phyloP scores from a whole-genome alignment of 805 yeast species.

The Lipomyces sp. region DNA sequence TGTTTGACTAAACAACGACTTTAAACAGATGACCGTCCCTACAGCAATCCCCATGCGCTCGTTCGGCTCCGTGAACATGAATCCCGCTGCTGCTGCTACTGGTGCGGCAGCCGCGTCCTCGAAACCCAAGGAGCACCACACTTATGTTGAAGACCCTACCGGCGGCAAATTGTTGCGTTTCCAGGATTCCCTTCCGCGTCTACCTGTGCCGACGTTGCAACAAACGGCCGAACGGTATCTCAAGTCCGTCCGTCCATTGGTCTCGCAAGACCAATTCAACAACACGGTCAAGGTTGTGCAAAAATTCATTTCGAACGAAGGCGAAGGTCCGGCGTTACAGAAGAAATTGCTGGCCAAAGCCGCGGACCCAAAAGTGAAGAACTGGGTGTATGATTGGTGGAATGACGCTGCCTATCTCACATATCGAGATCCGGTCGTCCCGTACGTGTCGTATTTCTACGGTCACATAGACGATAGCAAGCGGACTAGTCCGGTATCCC shows the following conservation, averaged over 20 bases:
- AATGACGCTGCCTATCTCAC: constrained; percentile 89
- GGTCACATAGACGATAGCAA: constrained; percentile 69
- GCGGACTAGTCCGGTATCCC: constrained; percentile 49
- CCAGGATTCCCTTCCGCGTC: constrained; percentile 75
- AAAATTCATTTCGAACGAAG: constrained; percentile 66
- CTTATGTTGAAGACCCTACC: constrained; percentile 46
- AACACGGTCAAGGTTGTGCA: constrained; percentile 62
- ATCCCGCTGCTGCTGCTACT: constrained; percentile 21
- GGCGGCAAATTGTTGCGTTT: constrained; percentile 73
- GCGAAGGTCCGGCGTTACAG: constrained; percentile 72
- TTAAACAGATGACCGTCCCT: neutral
- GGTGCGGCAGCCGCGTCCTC: constrained; percentile 24
- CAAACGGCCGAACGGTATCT: constrained; percentile 73
- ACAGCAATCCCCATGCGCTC: constrained; percentile 6
- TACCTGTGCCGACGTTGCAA: constrained; percentile 84
- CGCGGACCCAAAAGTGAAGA: constrained; percentile 59
- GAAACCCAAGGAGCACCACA: constrained; percentile 14
- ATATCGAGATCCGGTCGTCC: constrained; percentile 92
- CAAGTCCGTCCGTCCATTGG: constrained; percentile 71
- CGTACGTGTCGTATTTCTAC: constrained; percentile 89
- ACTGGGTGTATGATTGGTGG: constrained; percentile 94
- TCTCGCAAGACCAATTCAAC: constrained; percentile 55
- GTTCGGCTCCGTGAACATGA: constrained; percentile 16
- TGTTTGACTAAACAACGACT: neutral
- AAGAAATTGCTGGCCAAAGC: constrained; percentile 64